Conservation (phyloP, 768 basidiomycete genomes). For the Strobilomyces dryophilus region DNA sequence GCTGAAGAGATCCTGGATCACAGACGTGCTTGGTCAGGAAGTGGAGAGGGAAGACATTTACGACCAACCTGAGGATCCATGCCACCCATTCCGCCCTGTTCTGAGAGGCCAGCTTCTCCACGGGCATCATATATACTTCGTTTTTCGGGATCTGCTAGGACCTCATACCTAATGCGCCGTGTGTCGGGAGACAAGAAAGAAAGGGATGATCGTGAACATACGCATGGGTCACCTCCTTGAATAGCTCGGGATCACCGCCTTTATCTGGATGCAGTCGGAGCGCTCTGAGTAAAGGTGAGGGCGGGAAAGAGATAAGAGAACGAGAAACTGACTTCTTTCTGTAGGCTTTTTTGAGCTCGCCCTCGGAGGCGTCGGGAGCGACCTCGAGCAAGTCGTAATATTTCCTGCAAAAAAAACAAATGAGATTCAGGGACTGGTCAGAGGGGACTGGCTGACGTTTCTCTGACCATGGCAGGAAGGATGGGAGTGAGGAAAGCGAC, state of each 20-base stretch:
- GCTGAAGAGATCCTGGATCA: constrained; percentile 83
- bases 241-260: constrained; percentile 92
- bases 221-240: constrained; percentile 98
- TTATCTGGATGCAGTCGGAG: constrained; percentile 88
- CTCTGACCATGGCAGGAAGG: constrained; percentile 54
- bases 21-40: not conserved
- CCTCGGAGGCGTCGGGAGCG: constrained; percentile 68
- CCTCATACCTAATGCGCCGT: constrained; percentile 67
- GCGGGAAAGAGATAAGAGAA: not conserved
- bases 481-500: constrained; percentile 13
- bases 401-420: constrained; percentile 48
- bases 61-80: constrained; percentile 89
- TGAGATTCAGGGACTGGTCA: not conserved
- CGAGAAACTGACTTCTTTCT: constrained; percentile 68
- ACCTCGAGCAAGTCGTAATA: constrained; percentile 93
- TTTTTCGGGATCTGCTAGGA: constrained; percentile 85
- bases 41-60: not conserved
- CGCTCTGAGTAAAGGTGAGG: constrained; percentile 47
- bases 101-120: constrained; percentile 88
- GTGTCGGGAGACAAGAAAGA: not conserved
- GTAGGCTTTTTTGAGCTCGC: constrained; percentile 92
- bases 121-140: constrained; percentile 81
- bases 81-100: constrained; percentile 86
- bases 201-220: constrained; percentile 39
- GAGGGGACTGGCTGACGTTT: constrained; percentile 42